Base-by-base conservation (phyloP, 768 basidiomycete species). In the Termitomyces titanicus region DNA sequence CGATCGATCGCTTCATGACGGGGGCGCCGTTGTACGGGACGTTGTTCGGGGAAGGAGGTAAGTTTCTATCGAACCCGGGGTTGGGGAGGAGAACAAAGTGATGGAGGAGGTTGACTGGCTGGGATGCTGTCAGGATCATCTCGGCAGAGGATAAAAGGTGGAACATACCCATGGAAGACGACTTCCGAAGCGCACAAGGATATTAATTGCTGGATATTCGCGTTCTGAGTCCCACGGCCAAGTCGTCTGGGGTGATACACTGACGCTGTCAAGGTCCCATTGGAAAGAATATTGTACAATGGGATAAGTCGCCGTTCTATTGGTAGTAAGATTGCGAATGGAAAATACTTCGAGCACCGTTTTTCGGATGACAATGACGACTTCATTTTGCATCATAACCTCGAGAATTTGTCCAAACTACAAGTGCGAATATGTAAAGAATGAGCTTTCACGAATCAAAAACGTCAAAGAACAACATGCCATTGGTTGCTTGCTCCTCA, bases 71-170 rank as follows among this genome's bases (percentile, higher is more conserved):
- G 61, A 74, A 81, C 6, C 63, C 52, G 3, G 67, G 59, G 63
- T 84, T 81, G 0, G 79, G 76, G 1, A 64, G 64, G 15, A 89
- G 71, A 33, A 75, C 63, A 63, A 78, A 86, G 65, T 84, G 81
- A 60, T 88, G 84, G n/a, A 88, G 72, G 24, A 83, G 68, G 65
- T 89, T 88, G 57, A 83, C 78, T 0, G 86, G 84, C 86, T 74
- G 54, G 4, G 15, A 24, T 31, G 13, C 20, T 33, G 46, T 53
- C 29, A 39, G 34, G 13, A 46, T n/a, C 29, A 40, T 39, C 29
- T 51, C 35, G 39, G 20, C 5, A 25, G 27, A 25, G 49, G 18
- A 37, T 45, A 17, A 3, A 22, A 47, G 27, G 17, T 37, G 44
- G 20, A 8, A 60, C 71, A 54, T 47, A 76, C 76, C 75, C 86